These are phyloP conservation scores for Ascomycota sp. DNA, from an alignment of 2,329 filamentous ascomycete genomes.

Conservation along the genomic window DNA sequence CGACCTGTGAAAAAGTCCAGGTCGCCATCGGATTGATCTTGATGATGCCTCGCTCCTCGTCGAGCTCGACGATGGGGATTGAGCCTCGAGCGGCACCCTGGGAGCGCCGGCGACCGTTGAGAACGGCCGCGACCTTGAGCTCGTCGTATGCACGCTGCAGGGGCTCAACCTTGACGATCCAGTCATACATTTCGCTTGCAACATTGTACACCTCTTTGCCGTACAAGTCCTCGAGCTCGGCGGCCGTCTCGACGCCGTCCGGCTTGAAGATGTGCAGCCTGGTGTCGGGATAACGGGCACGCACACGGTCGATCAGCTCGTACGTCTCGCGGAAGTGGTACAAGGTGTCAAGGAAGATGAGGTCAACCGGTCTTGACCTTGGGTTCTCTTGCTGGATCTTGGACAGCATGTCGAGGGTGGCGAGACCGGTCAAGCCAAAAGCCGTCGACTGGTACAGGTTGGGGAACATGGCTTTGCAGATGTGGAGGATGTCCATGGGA, in stretches of 20 bases:
- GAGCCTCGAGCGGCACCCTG: constrained; percentile 85
- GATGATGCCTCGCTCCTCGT: constrained; percentile 69
- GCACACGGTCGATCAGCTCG: constrained; percentile 52
- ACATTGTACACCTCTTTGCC: constrained; percentile 70
- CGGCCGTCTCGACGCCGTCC: constrained; percentile 46
- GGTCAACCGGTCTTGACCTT: constrained; percentile 36
- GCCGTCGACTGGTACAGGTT: constrained; percentile 75
- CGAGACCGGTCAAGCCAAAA: constrained; percentile 63
- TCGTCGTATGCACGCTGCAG: constrained; percentile 79
- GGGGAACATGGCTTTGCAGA: constrained; percentile 80
- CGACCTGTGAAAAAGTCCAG: constrained; percentile 82
- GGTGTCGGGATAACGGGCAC: constrained; percentile 54
- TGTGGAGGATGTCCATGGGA: constrained; percentile 77
- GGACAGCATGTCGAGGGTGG: constrained; percentile 69
- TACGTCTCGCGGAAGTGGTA: constrained; percentile 68
- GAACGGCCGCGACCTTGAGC: constrained; percentile 69
- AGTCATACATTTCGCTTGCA: constrained; percentile 84
- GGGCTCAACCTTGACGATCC: constrained; percentile 92
- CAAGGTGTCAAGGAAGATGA: constrained; percentile 68
- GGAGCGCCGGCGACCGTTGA: constrained; percentile 78
- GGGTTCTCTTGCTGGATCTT: constrained; percentile 47
- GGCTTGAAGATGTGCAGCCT: constrained; percentile 84
- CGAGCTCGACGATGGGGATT: constrained; percentile 80
- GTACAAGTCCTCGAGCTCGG: constrained; percentile 65
- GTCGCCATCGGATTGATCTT: constrained; percentile 96